Evolutionary conservation across 257 asterid genomes (phyloP).

Genomic region (Fraxinus anomala): DNA sequence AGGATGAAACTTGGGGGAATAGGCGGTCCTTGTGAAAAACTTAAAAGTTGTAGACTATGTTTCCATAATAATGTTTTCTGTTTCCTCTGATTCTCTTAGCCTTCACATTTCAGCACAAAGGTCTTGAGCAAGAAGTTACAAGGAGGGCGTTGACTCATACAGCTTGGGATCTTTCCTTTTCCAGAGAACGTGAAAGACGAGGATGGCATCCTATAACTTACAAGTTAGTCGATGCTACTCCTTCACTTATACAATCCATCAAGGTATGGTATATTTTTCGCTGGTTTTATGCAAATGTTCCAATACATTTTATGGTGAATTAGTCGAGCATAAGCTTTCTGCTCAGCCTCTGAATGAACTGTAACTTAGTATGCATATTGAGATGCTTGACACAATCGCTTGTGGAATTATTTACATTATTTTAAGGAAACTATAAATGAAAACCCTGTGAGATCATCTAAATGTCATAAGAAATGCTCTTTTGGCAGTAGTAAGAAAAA

Average conservation of each 20-base stretch:
- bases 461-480: not conserved
- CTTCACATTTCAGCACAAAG: slow-evolving; percentile 53
- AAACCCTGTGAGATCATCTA: not conserved
- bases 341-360: not conserved
- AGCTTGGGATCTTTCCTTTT: slow-evolving; percentile 79
- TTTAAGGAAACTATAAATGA: not conserved
- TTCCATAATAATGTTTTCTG: slow-evolving; percentile 14
- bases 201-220: slow-evolving; percentile 99
- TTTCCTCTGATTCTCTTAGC: slow-evolving; percentile 20
- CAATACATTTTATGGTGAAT: not conserved
- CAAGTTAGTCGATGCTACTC: slow-evolving; percentile 83
- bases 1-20: not conserved
- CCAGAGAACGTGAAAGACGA: slow-evolving; percentile 65
- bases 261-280: slow-evolving; percentile 52
- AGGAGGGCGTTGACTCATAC: slow-evolving; percentile 91
- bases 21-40: not conserved
- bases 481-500: not conserved
- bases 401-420: not conserved
- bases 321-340: not conserved
- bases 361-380: not conserved
- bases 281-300: slow-evolving; percentile 9
- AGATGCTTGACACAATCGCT: not conserved
- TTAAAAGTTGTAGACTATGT: not conserved
- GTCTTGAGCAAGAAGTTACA: slow-evolving; percentile 72
- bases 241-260: slow-evolving; percentile 73